These are phyloP conservation scores for Microcera coccophila DNA, from an alignment of 2,329 filamentous ascomycete genomes.

Conservation along the genomic window DNA sequence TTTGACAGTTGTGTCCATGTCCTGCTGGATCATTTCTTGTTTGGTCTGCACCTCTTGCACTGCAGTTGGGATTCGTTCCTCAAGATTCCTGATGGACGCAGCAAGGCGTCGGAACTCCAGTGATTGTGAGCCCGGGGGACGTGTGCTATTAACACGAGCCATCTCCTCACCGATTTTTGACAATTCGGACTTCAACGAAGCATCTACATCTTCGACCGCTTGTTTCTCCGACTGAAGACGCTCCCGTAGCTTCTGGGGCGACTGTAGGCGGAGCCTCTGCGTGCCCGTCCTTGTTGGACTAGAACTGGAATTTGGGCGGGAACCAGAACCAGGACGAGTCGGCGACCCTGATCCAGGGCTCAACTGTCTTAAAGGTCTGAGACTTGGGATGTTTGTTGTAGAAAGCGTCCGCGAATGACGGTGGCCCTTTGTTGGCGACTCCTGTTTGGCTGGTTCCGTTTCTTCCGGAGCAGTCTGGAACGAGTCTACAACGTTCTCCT, in stretches of 20 bases:
- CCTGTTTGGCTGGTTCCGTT: slow-evolving; percentile 10
- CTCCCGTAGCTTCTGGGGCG: slow-evolving; percentile 74
- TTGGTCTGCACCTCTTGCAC: slow-evolving; percentile 57
- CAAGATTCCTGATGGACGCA: slow-evolving; percentile 60
- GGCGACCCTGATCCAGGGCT: slow-evolving; percentile 25
- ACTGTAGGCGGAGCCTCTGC: slow-evolving; percentile 63
- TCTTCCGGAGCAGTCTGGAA: slow-evolving; percentile 18
- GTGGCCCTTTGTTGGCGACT: slow-evolving; percentile 26
- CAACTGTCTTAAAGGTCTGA: slow-evolving; percentile 37
- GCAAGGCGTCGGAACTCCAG: slow-evolving; percentile 48
- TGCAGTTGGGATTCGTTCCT: slow-evolving; percentile 59
- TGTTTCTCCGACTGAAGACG: slow-evolving; percentile 79
- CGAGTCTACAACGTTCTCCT: slow-evolving; percentile 34
- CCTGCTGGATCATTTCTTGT: slow-evolving; percentile 61
- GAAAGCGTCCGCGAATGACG: slow-evolving; percentile 50
- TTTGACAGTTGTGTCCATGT: slow-evolving; percentile 67
- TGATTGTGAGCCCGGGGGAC: slow-evolving; percentile 28
- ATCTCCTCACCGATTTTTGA: slow-evolving; percentile 79
- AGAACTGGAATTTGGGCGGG: slow-evolving; percentile 24
- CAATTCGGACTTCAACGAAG: slow-evolving; percentile 69
- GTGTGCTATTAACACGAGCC: slow-evolving; percentile 49
- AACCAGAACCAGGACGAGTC: too few relatives aligned
- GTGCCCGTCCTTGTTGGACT: slow-evolving; percentile 31
- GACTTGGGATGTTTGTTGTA: slow-evolving; percentile 51
- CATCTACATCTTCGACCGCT: slow-evolving; percentile 66